Conservation (phyloP, 345 rosid genomes). For the Salix dunnii region DNA sequence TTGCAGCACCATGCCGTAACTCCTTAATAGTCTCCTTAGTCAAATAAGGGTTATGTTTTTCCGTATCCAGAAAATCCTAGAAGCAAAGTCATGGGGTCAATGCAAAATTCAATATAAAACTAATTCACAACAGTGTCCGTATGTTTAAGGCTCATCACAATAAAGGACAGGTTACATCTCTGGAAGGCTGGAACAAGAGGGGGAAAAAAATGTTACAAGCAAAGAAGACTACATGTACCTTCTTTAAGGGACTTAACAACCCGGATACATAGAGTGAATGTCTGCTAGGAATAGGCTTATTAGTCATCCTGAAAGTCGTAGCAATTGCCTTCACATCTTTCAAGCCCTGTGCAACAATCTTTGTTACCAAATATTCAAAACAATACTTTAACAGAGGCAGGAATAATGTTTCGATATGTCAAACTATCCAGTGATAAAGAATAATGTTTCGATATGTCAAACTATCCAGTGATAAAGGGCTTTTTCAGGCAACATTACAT, state of each 20-base stretch:
- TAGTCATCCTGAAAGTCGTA: constrained; percentile 87
- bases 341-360: constrained; percentile 48
- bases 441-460: neutral
- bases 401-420: neutral
- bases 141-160: neutral
- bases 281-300: constrained; percentile 85
- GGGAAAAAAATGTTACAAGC: neutral
- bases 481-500: neutral
- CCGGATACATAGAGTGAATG: constrained; percentile 88
- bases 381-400: neutral
- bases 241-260: constrained; percentile 78
- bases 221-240: constrained; percentile 20
- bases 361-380: neutral
- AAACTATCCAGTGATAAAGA: neutral
- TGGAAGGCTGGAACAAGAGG: neutral
- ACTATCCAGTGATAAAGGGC: constrained; percentile 1
- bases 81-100: neutral
- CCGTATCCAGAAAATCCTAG: constrained; percentile 77
- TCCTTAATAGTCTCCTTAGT: constrained; percentile 51
- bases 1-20: constrained; percentile 50
- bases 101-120: neutral
- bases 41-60: constrained; percentile 61
- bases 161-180: neutral
- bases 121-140: neutral
- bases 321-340: constrained; percentile 85